A percentile compares a stretch with the other conserved stretches of the same genome.
These are phyloP conservation scores for Pseudogymnoascus sp. DNA, from an alignment of 2,329 filamentous ascomycete species.

Conservation along the genomic window DNA sequence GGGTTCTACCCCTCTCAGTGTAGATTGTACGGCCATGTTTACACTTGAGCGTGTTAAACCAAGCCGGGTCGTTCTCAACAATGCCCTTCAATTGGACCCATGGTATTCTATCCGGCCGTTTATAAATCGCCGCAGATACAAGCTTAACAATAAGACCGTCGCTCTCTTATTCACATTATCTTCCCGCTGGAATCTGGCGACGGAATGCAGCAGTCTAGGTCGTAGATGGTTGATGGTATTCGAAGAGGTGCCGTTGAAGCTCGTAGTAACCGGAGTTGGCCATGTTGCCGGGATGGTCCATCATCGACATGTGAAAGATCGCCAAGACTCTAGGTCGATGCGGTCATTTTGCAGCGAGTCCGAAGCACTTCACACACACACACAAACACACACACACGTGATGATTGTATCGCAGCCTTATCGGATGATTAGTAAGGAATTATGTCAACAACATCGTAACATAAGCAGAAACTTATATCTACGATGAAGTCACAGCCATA, in stretches of 20 bases:
- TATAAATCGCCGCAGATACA: not conserved
- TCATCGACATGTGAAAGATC: conserved; percentile 4
- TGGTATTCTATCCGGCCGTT: not conserved
- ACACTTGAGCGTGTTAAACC: not conserved
- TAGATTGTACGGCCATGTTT: conserved; percentile 81
- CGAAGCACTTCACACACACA: not conserved
- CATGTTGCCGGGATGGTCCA: not conserved
- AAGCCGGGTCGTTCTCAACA: conserved; percentile 13
- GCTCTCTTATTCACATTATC: conserved; percentile 4
- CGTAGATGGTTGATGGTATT: not conserved
- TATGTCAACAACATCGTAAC: not conserved
- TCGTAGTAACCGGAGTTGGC: not conserved
- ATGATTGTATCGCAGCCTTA: not conserved
- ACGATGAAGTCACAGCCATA: not conserved
- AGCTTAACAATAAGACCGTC: not conserved
- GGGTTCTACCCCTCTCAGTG: conserved; percentile 61
- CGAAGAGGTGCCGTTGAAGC: not conserved
- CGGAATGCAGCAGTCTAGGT: not conserved
- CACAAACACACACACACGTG: not conserved
- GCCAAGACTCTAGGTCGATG: not conserved
- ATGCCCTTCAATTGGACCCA: conserved; percentile 9
- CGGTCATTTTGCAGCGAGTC: not conserved
- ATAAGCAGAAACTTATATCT: not conserved
- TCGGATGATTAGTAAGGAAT: not conserved
- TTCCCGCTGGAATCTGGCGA: not conserved